Evolutionary conservation across 169 alveolate species (phyloP).

Genomic region (Cryptosporidium bovis): DNA sequence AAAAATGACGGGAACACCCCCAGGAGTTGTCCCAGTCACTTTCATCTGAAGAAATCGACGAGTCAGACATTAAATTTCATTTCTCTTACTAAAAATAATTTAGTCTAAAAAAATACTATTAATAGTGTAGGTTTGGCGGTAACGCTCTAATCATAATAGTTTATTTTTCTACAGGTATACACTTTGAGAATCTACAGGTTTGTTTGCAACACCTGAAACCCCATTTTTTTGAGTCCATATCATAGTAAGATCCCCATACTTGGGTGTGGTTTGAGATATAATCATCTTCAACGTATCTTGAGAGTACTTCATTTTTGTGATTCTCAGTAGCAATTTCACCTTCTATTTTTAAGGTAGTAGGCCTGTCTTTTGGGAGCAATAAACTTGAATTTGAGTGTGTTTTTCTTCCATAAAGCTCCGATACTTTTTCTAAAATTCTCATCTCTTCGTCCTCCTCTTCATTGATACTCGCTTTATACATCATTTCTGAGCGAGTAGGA

Average conservation of each 20-base stretch:
- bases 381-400: neutral
- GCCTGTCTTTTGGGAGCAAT: neutral
- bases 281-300: conserved; percentile 86
- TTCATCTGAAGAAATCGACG: conserved; percentile 61
- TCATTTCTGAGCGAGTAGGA: conserved; percentile 51
- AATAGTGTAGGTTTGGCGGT: conserved; percentile 18
- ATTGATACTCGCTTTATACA: conserved; percentile 40
- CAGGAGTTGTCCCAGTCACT: conserved; percentile 69
- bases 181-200: conserved; percentile 49
- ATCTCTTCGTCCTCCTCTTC: neutral
- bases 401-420: conserved; percentile 22
- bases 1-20: conserved; percentile 36
- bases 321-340: neutral
- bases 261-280: conserved; percentile 84
- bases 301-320: conserved; percentile 22
- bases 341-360: neutral
- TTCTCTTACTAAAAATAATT: neutral
- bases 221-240: conserved; percentile 83
- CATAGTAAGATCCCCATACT: conserved; percentile 90
- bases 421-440: conserved; percentile 8
- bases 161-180: neutral
- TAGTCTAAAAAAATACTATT: neutral
- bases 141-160: neutral
- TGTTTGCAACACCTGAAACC: conserved; percentile 88
- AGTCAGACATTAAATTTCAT: conserved; percentile 43